Evolutionary conservation across 202 grass and related monocot genomes (phyloP).

Genomic region (Schoenoplectus tabernaemontani): DNA sequence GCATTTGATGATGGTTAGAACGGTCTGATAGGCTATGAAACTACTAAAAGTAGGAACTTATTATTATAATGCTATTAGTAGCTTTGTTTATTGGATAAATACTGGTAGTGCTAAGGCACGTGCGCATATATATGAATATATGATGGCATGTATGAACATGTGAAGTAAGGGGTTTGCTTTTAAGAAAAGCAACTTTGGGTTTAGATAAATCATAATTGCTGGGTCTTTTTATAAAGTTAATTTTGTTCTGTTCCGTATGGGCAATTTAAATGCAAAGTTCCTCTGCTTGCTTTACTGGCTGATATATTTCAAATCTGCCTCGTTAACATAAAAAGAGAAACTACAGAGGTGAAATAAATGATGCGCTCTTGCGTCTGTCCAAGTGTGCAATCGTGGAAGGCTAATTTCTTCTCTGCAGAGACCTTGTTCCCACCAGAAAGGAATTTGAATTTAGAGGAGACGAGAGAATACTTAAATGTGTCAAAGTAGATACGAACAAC

Average conservation of each 20-base stretch:
- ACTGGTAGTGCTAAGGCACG: not conserved
- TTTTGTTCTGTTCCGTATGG: not conserved
- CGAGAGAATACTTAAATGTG: not conserved
- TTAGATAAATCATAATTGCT: slow-evolving; percentile 17
- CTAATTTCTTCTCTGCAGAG: not conserved
- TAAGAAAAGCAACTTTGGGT: slow-evolving; percentile 16
- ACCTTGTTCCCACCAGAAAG: not conserved
- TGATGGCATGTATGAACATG: slow-evolving; percentile 19
- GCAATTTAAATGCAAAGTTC: not conserved
- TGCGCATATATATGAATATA: not conserved
- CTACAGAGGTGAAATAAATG: slow-evolving; percentile 14
- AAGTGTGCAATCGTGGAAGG: not conserved
- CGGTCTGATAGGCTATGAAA: not conserved
- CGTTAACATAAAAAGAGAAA: not conserved
- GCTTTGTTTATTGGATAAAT: not conserved
- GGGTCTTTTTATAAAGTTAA: slow-evolving; percentile 20
- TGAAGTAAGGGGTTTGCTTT: slow-evolving; percentile 9
- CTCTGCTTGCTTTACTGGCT: not conserved
- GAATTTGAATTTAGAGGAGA: not conserved
- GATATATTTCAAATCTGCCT: not conserved
- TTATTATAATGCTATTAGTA: not conserved
- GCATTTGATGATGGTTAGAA: not conserved
- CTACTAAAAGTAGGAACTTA: not conserved
- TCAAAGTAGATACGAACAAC: not conserved
- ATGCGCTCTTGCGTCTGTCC: not conserved